These are phyloP conservation scores for Pleurotus tuoliensis DNA, from an alignment of 768 basidiomycete genomes.

Conservation along the genomic window DNA sequence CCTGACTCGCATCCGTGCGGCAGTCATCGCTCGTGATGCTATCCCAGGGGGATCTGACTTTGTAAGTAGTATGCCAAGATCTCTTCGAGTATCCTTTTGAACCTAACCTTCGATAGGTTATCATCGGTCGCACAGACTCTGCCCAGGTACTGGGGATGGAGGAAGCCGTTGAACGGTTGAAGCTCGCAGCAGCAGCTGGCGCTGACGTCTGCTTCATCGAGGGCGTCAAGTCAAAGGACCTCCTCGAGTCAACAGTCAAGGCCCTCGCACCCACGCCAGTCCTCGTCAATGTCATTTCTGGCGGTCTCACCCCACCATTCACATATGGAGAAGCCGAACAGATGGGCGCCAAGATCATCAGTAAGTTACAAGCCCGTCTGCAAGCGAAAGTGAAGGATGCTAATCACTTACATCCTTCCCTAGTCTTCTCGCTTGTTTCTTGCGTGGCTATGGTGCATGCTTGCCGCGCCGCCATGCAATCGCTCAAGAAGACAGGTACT, in stretches of 20 bases:
- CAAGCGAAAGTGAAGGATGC: background rate
- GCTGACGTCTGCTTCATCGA: slow-evolving; percentile 84
- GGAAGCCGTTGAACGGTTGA: slow-evolving; percentile 61
- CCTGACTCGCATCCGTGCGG: slow-evolving; percentile 69
- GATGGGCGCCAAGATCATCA: slow-evolving; percentile 74
- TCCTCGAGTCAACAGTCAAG: slow-evolving; percentile 58
- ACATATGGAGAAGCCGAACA: slow-evolving; percentile 65
- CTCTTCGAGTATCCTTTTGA: background rate
- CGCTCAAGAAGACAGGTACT: slow-evolving; percentile 73
- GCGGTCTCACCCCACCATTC: slow-evolving; percentile 73
- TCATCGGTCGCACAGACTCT: slow-evolving; percentile 74
- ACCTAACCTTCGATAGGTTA: slow-evolving; percentile 36
- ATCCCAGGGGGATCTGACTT: slow-evolving; percentile 76
- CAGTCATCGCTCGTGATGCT: slow-evolving; percentile 71
- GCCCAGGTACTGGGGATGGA: slow-evolving; percentile 80
- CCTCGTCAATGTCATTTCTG: slow-evolving; percentile 77
- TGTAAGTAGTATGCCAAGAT: slow-evolving; percentile 30
- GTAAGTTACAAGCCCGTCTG: slow-evolving; percentile 32
- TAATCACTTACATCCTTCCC: background rate
- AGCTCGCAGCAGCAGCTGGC: slow-evolving; percentile 68
- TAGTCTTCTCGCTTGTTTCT: slow-evolving; percentile 75
- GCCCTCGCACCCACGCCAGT: slow-evolving; percentile 73
- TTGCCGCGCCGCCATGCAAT: slow-evolving; percentile 74
- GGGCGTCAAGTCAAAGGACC: slow-evolving; percentile 66
- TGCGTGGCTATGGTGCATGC: slow-evolving; percentile 75